phyloP scores from a whole-genome alignment of 2,329 filamentous ascomycete species.

The Claviceps paspali region DNA sequence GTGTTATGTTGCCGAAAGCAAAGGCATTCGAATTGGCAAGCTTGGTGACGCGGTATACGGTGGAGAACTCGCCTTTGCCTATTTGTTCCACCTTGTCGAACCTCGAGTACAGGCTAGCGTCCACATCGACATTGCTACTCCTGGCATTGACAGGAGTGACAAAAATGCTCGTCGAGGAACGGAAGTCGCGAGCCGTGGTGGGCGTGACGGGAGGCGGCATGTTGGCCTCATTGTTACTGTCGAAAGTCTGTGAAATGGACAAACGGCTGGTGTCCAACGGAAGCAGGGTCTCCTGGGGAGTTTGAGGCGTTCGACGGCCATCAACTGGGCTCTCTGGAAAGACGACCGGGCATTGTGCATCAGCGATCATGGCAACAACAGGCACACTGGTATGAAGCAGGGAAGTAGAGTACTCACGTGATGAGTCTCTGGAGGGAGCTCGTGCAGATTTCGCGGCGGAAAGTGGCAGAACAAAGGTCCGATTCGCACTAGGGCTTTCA shows the following conservation, averaged over 20 bases:
- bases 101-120: constrained; percentile 54
- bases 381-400: background rate
- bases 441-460: constrained; percentile 21
- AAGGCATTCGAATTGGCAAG: constrained; percentile 17
- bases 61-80: constrained; percentile 84
- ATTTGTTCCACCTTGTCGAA: constrained; percentile 72
- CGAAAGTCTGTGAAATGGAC: constrained; percentile 55
- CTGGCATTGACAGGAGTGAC: constrained; percentile 57
- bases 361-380: constrained; percentile 11
- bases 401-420: constrained; percentile 27
- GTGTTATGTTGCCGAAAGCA: constrained; percentile 28
- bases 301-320: constrained; percentile 52
- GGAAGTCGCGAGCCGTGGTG: constrained; percentile 42
- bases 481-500: constrained; percentile 33
- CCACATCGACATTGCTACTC: constrained; percentile 53
- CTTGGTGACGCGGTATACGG: constrained; percentile 65
- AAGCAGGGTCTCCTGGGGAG: constrained; percentile 59
- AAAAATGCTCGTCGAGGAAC: constrained; percentile 36
- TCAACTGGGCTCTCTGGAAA: constrained; percentile 44
- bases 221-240: constrained; percentile 18
- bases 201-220: constrained; percentile 60
- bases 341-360: background rate
- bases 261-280: constrained; percentile 70
- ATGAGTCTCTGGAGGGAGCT: constrained; percentile 20
- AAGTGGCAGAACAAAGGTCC: constrained; percentile 25